Evolutionary conservation across 1,284 basidiomycete species (phyloP), one percentile per base, ranked within the genome.

Genomic region (Ceratobasidium sp.): DNA sequence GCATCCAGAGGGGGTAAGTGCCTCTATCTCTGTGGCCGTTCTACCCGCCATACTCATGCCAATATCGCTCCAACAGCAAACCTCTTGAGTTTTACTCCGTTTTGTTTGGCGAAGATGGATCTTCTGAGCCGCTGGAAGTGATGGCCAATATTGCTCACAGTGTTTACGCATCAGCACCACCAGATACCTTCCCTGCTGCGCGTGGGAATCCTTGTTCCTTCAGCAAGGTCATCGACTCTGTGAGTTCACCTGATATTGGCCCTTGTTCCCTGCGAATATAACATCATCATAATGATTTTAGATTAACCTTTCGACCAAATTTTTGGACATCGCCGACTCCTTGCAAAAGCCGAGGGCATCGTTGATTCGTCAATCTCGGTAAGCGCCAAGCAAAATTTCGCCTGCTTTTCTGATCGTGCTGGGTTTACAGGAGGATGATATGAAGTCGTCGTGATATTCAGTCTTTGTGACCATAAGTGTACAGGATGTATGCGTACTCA

Each of bases 21-120:
- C 29, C 14, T 14, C 62, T 24, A n/a, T n/a, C n/a, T n/a, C n/a
- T n/a, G n/a, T n/a, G n/a, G n/a, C n/a, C n/a, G n/a, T n/a, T n/a
- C n/a, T n/a, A n/a, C n/a, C n/a, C n/a, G n/a, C n/a, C n/a, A n/a
- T n/a, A n/a, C n/a, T n/a, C n/a, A n/a, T n/a, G n/a, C n/a, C n/a
- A n/a, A n/a, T n/a, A n/a, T n/a, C n/a, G n/a, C n/a, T n/a, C n/a
- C n/a, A n/a, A n/a, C 62, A 89, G 89, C 8, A 87, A 86, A 81
- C 81, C 86, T 0, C 80, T 89, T 0, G 88, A 88, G 0, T 86
- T 90, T 78, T 88, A 89, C 68, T 77, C 88, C 0, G 86, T 90
- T 2, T 86, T 86, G 0, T 90, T 90, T 31, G 88, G 88, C 0
- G 81, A 83, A 0, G 80, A 81, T 5, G 80, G 78, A 24, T 58